These are phyloP conservation scores for Elongisporangium undulatum DNA, from an alignment of 352 stramenopile species.

Conservation along the genomic window DNA sequence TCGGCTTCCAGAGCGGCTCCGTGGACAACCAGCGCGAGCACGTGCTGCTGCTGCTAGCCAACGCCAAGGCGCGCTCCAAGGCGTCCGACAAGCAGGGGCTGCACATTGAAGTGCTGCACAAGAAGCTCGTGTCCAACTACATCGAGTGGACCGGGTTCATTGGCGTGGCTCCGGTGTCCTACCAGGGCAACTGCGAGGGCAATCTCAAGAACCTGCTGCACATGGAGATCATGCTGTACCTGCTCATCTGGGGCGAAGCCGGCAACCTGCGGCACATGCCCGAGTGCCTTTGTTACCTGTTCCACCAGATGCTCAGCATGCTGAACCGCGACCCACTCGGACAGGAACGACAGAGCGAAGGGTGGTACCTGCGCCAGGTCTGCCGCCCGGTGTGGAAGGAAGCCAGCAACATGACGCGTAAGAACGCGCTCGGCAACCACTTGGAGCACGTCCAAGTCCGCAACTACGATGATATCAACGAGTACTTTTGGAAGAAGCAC, in stretches of 20 bases:
- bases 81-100: constrained; percentile 31
- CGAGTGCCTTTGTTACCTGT: constrained; percentile 96
- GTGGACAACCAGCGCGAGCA: constrained; percentile 79
- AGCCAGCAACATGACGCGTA: constrained; percentile 56
- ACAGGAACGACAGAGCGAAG: constrained; percentile 32
- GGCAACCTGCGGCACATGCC: constrained; percentile 95
- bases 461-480: constrained; percentile 82
- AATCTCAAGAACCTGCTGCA: constrained; percentile 57
- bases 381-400: constrained; percentile 61
- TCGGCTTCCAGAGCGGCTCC: constrained; percentile 65
- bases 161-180: constrained; percentile 23
- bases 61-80: constrained; percentile 57
- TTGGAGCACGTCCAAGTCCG: constrained; percentile 63
- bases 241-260: constrained; percentile 96
- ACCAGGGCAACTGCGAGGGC: constrained; percentile 29
- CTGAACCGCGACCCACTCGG: constrained; percentile 58
- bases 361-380: constrained; percentile 56
- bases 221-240: constrained; percentile 94
- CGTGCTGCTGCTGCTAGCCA: constrained; percentile 64
- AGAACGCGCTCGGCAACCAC: constrained; percentile 57
- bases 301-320: constrained; percentile 75
- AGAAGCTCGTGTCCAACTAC: constrained; percentile 68
- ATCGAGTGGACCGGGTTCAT: constrained; percentile 61
- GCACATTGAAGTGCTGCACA: constrained; percentile 52
- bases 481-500: constrained; percentile 77